phyloP scores from a whole-genome alignment of 75 land plant genomes.

The Picea glauca region DNA sequence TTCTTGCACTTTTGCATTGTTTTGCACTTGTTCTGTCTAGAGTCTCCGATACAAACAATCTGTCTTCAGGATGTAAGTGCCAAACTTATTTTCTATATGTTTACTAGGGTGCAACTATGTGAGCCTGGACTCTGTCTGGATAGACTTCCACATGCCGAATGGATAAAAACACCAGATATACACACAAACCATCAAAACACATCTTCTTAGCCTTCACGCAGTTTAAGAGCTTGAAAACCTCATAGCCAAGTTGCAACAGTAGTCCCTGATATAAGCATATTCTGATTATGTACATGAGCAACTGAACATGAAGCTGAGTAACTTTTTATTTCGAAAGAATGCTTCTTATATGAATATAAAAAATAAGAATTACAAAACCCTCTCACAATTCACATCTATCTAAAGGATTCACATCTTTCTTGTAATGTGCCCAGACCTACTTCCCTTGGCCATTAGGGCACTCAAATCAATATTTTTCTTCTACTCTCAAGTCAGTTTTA shows the following conservation, averaged over 20 bases:
- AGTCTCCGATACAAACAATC: background rate
- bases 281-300: background rate
- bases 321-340: background rate
- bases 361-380: no score
- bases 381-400: background rate
- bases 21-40: background rate
- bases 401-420: background rate
- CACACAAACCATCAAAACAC: background rate
- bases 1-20: background rate
- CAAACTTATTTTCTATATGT: background rate
- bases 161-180: background rate
- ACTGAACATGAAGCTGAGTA: background rate
- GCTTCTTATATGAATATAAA: background rate
- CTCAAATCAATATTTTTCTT: background rate
- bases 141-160: background rate
- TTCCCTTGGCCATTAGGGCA: background rate
- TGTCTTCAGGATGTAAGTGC: background rate
- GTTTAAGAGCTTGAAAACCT: no score
- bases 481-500: background rate
- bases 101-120: background rate
- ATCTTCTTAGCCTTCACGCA: background rate
- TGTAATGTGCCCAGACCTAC: background rate
- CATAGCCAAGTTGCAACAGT: background rate
- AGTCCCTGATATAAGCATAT: background rate
- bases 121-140: background rate